phyloP scores from a whole-genome alignment of 139 green algal genomes.

The Asterochloris sp. region DNA sequence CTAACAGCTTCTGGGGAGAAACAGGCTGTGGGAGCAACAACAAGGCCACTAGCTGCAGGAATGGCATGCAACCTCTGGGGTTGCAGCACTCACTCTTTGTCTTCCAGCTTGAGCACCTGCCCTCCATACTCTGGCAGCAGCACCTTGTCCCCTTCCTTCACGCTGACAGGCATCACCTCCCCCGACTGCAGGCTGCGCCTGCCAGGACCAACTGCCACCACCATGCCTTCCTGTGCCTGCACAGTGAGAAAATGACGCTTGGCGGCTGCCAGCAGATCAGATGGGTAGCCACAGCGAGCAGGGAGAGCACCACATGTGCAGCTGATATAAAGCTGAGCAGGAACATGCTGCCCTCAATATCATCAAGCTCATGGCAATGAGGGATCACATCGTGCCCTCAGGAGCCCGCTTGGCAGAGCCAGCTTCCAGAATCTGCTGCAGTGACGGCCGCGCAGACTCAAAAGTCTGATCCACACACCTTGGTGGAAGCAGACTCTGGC shows the following conservation, averaged over 20 bases:
- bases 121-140: slow-evolving; percentile 97
- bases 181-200: slow-evolving; percentile 36
- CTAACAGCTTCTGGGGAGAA: neutral
- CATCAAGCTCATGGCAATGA: no score
- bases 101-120: slow-evolving; percentile 84
- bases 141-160: slow-evolving; percentile 95
- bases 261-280: no score
- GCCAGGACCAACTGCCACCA: slow-evolving; percentile 91
- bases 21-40: neutral
- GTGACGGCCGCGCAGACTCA: neutral
- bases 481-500: slow-evolving; percentile 76
- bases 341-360: no score
- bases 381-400: no score
- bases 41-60: neutral
- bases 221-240: slow-evolving; percentile 88
- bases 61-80: no score
- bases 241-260: neutral
- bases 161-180: slow-evolving; percentile 68
- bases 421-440: neutral
- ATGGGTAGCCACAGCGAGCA: neutral
- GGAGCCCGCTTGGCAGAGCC: neutral
- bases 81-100: slow-evolving; percentile 81
- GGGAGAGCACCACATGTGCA: no score
- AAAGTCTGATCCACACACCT: slow-evolving; percentile 39
- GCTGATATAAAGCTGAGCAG: no score